Conservation (phyloP, 192 early-diverging fungal species). For the Linnemannia zychae region DNA sequence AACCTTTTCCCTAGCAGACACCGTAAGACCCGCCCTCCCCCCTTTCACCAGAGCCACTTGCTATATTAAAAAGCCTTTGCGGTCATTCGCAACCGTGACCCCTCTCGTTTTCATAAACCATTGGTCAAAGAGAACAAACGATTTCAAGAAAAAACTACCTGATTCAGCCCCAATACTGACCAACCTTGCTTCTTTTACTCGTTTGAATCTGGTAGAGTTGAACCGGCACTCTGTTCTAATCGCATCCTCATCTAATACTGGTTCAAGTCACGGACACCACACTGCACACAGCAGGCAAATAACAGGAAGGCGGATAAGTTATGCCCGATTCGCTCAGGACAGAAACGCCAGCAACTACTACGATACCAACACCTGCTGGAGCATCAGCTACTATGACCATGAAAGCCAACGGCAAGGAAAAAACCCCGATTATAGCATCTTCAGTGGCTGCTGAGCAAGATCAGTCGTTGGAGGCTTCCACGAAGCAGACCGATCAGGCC, state of each 20-base stretch:
- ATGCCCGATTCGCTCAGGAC: constrained; percentile 14
- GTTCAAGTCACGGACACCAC: not conserved
- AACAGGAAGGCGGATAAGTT: not conserved
- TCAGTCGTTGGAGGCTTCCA: not conserved
- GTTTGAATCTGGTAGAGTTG: too few species aligned
- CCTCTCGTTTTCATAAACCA: too few species aligned
- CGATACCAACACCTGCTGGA: not conserved
- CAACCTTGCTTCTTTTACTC: too few species aligned
- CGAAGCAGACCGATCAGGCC: not conserved
- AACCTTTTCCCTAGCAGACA: not conserved
- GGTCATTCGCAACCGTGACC: too few species aligned
- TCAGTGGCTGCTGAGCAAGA: not conserved
- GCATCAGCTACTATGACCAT: constrained; percentile 3
- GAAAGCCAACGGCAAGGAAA: constrained; percentile 36
- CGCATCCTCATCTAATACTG: not conserved
- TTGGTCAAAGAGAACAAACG: too few species aligned
- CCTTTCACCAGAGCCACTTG: too few species aligned
- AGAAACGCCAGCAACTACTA: not conserved
- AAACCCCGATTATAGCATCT: not conserved
- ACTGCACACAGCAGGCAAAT: not conserved
- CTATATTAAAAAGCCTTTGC: too few species aligned
- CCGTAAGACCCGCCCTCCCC: too few species aligned
- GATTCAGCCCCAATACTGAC: too few species aligned
- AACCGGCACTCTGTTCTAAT: not conserved
- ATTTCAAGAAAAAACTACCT: too few species aligned